Base-by-base conservation (phyloP, 1,139 yeast genomes). In the Saccharomyces hybrid region DNA sequence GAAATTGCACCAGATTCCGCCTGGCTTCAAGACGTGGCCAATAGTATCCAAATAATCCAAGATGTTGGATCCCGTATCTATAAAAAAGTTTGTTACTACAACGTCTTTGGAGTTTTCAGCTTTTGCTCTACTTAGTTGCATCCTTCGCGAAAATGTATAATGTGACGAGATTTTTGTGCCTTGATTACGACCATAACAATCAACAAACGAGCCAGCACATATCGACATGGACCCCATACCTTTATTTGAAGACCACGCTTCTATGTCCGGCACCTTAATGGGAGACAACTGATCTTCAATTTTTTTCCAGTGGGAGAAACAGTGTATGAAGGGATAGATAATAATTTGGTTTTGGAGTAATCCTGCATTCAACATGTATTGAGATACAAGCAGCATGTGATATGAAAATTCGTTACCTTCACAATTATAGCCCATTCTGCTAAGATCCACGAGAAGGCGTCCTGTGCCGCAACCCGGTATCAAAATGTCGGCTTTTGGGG, bases 401-500 rank as follows among this genome's bases (percentile, higher is more conserved):
- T 83, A 85, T 25, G 93, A 84, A 62, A 84, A 80, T 66, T 90
- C 97, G 67, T 88, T 89, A 0, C 96, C 97, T 61, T 87, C 90
- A n/a, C 86, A 81, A 69, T 78, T 71, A 67, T 84, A 88, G 1
- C 96, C 96, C 53, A 76, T 63, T 31, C 68, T 70, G 1, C 88
- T 88, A 52, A 88, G 71, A 51, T 89, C 96, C 54, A 80, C 77
- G n/a, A 88, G 86, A 56, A 88, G 69, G 53, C 96, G 69, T 0
- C 95, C 97, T 19, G 88, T 73, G 0, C 97, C 97, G 58, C 89
- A 83, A 0, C 97, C 97, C 0, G 97, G 96, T 1, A 84, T 83
- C 34, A 89, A 73, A 0, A 88, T 75, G 48, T 72, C 53, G 23
- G 70, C 75, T 42, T 67, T 56, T 19, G 70, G 73, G 0, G 86